Evolutionary conservation across 805 yeast species (phyloP), one percentile per base, ranked within the genome.

Genomic region (Brettanomyces sp.): DNA sequence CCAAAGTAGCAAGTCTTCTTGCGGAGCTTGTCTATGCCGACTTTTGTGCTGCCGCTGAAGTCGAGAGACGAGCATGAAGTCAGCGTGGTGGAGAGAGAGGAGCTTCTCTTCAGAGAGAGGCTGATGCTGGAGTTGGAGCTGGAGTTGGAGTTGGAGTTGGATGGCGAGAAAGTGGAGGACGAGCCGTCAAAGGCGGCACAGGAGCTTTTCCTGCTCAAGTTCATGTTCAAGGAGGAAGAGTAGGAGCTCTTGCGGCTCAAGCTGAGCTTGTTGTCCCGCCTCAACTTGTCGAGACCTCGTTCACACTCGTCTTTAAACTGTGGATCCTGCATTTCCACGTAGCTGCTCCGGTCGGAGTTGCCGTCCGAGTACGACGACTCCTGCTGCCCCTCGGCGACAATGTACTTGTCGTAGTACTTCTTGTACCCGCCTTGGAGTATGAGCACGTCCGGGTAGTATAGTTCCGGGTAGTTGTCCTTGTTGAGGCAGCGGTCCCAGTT

Each of bases 381-480:
- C 23, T 14, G 25, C 22, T 18, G 22, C 9, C 18, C 18, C 12
- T 24, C 11, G 33, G 8, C 18, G 12, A 77, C 70, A 34, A 50
- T 51, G 59, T 71, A 79, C 30, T 63, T 62, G 42, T 80, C 80
- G 63, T 72, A 90, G 58, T 90, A 93, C 36, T 71, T 70, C 59
- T 82, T 81, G 69, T 93, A 93, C 11, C 99, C 99, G 28, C 98
- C 98, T 51, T 88, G 85, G 40, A 93, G 70, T 33, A 93, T 79
- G 35, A 87, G 80, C 39, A 93, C 79, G 65, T 93, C 96, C 2
- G 99, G 99, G 59, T 83, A 93, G 52, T 76, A 77, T 47, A 93
- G 69, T 49, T 75, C 68, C 0, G 99, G 99, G 64, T 93, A 93
- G 49, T 74, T 70, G 47, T 82, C 79, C 50, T 78, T 71, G 62